Conservation (phyloP, 176 grass and related monocot species). For the Alopecurus myosuroides region DNA sequence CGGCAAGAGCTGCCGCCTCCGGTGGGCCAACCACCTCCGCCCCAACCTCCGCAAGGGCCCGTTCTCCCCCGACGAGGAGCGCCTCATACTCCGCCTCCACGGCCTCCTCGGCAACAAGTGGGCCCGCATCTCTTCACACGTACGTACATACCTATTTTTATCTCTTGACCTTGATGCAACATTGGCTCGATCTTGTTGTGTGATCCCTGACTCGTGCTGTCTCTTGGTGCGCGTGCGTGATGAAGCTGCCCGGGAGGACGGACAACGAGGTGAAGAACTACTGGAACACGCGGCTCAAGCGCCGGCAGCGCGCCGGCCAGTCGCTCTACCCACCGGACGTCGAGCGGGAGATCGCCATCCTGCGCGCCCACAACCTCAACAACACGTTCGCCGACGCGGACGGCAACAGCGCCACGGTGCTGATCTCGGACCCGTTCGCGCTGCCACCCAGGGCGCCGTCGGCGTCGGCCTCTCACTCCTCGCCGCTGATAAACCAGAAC, state of each 20-base stretch:
- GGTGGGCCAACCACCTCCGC: slow-evolving; percentile 93
- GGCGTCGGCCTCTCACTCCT: background rate
- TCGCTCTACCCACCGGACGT: slow-evolving; percentile 60
- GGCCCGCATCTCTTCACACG: slow-evolving; percentile 65
- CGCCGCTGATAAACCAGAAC: slow-evolving; percentile 32
- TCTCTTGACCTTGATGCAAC: no score
- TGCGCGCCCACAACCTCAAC: slow-evolving; percentile 19
- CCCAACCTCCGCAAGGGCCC: slow-evolving; percentile 93
- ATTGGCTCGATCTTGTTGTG: background rate
- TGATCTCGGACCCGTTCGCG: slow-evolving; percentile 38
- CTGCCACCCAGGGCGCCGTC: background rate
- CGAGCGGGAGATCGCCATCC: slow-evolving; percentile 34
- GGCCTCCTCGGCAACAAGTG: slow-evolving; percentile 77
- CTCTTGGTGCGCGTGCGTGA: background rate
- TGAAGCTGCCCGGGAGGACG: slow-evolving; percentile 67
- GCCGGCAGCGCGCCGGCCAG: slow-evolving; percentile 59
- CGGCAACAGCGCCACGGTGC: background rate
- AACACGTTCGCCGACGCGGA: slow-evolving; percentile 14
- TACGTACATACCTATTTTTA: no score
- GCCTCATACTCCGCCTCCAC: slow-evolving; percentile 75
- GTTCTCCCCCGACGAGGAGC: slow-evolving; percentile 76
- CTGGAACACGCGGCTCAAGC: slow-evolving; percentile 83
- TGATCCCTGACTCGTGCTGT: background rate
- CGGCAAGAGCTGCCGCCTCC: slow-evolving; percentile 92
- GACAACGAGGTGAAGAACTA: slow-evolving; percentile 97